These are phyloP conservation scores for Curvularia lunata DNA, from an alignment of 2,329 filamentous ascomycete species.

Conservation along the genomic window DNA sequence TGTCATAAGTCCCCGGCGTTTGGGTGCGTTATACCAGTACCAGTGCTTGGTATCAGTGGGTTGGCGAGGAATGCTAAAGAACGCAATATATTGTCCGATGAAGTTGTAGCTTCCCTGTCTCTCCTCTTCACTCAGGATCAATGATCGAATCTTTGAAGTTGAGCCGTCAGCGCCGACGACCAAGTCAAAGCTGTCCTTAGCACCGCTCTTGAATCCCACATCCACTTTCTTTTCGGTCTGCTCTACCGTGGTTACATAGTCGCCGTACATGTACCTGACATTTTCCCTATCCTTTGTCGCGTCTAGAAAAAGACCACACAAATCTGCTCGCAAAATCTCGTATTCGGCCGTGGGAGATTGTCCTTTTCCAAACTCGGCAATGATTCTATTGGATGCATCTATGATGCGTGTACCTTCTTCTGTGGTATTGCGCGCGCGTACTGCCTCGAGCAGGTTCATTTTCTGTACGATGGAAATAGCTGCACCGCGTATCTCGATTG, in stretches of 20 bases:
- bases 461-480: constrained; percentile 52
- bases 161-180: constrained; percentile 41
- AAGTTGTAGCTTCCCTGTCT: constrained; percentile 27
- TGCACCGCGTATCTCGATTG: constrained; percentile 54
- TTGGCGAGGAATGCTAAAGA: constrained; percentile 38
- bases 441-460: constrained; percentile 49
- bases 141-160: constrained; percentile 29
- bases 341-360: constrained; percentile 37
- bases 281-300: constrained; percentile 10
- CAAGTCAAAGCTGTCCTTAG: constrained; percentile 35
- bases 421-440: constrained; percentile 47
- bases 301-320: constrained; percentile 45
- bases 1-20: constrained; percentile 30
- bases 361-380: constrained; percentile 35
- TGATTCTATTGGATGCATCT: constrained; percentile 21
- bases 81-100: constrained; percentile 38
- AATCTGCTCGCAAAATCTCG: constrained; percentile 42
- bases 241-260: constrained; percentile 26
- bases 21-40: constrained; percentile 35
- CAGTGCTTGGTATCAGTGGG: constrained; percentile 29
- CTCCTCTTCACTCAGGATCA: constrained; percentile 34
- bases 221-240: constrained; percentile 28
- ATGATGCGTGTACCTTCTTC: constrained; percentile 54
- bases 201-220: constrained; percentile 32
- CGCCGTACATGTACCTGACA: constrained; percentile 16